A percentile compares a stretch with the other conserved stretches of the same genome.
These are phyloP conservation scores for Aspergillus coremiiformis DNA, from an alignment of 495 filamentous ascomycete genomes.

Conservation along the genomic window DNA sequence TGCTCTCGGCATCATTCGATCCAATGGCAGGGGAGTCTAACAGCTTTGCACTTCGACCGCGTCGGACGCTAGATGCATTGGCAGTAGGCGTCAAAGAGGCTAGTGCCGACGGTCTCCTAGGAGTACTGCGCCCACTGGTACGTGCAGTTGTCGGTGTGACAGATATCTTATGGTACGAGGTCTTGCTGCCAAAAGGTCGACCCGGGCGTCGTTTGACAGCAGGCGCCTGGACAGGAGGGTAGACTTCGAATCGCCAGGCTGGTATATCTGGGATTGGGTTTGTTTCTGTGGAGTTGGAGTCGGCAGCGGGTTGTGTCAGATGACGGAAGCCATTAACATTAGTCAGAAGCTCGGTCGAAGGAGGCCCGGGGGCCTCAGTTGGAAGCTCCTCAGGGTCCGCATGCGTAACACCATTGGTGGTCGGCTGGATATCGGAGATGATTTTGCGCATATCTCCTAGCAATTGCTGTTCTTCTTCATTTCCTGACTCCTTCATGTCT, in stretches of 20 bases:
- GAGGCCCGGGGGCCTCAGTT: constrained; percentile 31
- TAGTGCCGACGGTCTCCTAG: constrained; percentile 27
- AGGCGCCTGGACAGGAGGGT: constrained; percentile 63
- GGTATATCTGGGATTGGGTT: constrained; percentile 52
- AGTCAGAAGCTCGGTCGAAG: constrained; percentile 28
- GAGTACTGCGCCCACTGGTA: constrained; percentile 33
- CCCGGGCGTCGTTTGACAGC: constrained; percentile 37
- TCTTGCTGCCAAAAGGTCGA: constrained; percentile 36
- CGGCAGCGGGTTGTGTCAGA: constrained; percentile 7
- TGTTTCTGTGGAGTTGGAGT: constrained; percentile 8
- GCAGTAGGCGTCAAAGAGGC: constrained; percentile 22
- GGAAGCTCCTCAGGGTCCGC: constrained; percentile 5
- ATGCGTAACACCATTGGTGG: constrained; percentile 19
- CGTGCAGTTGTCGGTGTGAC: constrained; percentile 26
- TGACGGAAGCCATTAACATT: constrained; percentile 30
- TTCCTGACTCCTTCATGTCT: constrained; percentile 24
- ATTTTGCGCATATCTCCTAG: constrained; percentile 10
- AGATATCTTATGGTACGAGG: constrained; percentile 12
- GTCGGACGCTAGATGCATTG: constrained; percentile 23
- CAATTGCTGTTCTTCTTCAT: constrained; percentile 27
- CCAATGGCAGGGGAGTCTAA: constrained; percentile 28
- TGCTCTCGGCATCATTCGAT: constrained; percentile 15
- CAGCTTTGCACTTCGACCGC: constrained; percentile 33
- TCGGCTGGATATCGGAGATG: constrained; percentile 11
- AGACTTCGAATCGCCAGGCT: constrained; percentile 74